Evolutionary conservation across 1,284 basidiomycete genomes (phyloP).

Genomic region (Boletellus deceptivus): DNA sequence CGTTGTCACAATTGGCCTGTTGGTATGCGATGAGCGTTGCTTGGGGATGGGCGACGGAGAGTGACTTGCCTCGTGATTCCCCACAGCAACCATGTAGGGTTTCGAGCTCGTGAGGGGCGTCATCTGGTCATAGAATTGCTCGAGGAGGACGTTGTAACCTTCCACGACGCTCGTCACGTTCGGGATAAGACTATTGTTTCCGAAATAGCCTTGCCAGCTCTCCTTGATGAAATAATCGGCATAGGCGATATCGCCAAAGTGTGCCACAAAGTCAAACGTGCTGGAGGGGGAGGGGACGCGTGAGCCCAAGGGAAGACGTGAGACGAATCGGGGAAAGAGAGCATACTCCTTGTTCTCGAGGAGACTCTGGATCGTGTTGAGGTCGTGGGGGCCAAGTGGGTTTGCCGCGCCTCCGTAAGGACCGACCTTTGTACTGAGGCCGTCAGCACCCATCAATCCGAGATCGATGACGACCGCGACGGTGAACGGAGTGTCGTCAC

Average conservation of each 20-base stretch:
- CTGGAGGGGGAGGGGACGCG: slow-evolving; percentile 10
- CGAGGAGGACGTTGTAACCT: slow-evolving; percentile 26
- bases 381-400: slow-evolving; percentile 24
- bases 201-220: slow-evolving; percentile 31
- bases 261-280: slow-evolving; percentile 27
- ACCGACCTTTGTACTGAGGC: slow-evolving; percentile 30
- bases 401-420: slow-evolving; percentile 23
- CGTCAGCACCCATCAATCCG: slow-evolving; percentile 28
- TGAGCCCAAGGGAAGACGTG: neutral
- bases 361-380: slow-evolving; percentile 33
- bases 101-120: slow-evolving; percentile 21
- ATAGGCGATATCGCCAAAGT: slow-evolving; percentile 28
- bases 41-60: neutral
- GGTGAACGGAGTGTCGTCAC: slow-evolving; percentile 19
- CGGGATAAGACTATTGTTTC: slow-evolving; percentile 27
- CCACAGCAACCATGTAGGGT: slow-evolving; percentile 28
- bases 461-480: slow-evolving; percentile 30
- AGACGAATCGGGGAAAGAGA: neutral
- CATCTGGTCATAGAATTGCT: slow-evolving; percentile 30
- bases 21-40: neutral
- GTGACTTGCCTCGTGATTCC: slow-evolving; percentile 25
- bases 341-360: slow-evolving; percentile 29
- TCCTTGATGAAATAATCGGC: slow-evolving; percentile 31
- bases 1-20: slow-evolving; percentile 29
- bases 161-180: slow-evolving; percentile 27